These are phyloP conservation scores for Ceratobasidium theobromae DNA, from an alignment of 1,284 basidiomycete genomes.

Conservation along the genomic window DNA sequence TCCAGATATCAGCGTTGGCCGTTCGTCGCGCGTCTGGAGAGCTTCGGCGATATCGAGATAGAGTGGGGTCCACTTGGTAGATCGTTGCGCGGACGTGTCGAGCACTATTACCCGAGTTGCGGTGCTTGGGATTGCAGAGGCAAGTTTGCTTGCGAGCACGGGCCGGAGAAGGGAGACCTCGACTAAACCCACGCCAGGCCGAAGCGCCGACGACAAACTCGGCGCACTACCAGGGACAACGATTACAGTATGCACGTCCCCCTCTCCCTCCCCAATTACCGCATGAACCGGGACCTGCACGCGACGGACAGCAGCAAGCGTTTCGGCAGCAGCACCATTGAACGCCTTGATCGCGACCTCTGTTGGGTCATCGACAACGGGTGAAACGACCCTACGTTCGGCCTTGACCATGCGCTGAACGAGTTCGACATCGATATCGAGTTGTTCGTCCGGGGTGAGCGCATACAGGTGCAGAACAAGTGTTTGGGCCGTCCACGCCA, in stretches of 20 bases:
- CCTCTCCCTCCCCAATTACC: no score
- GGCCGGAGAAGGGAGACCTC: slow-evolving; percentile 76
- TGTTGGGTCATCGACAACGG: slow-evolving; percentile 18
- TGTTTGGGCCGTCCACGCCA: slow-evolving; percentile 60
- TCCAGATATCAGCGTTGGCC: slow-evolving; percentile 61
- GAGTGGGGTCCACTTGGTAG: slow-evolving; percentile 85
- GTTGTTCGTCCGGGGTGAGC: slow-evolving; percentile 44
- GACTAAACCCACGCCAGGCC: slow-evolving; percentile 58
- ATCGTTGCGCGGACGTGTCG: slow-evolving; percentile 74
- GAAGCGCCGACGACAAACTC: slow-evolving; percentile 43
- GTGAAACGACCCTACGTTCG: slow-evolving; percentile 11
- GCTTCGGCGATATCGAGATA: slow-evolving; percentile 81
- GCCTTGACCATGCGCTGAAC: slow-evolving; percentile 29
- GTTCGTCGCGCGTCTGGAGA: slow-evolving; percentile 59
- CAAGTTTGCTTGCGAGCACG: slow-evolving; percentile 64
- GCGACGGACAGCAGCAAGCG: slow-evolving; percentile 62
- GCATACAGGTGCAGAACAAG: slow-evolving; percentile 79
- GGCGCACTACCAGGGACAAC: slow-evolving; percentile 68
- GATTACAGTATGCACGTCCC: slow-evolving; percentile 64
- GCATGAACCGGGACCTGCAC: slow-evolving; percentile 52
- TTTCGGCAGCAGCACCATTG: slow-evolving; percentile 63
- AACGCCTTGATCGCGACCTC: slow-evolving; percentile 55
- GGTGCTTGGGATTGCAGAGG: slow-evolving; percentile 63
- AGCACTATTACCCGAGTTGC: slow-evolving; percentile 78
- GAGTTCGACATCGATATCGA: slow-evolving; percentile 50